These are phyloP conservation scores for Capsicum pubescens DNA, from an alignment of 257 asterid genomes.

Conservation along the genomic window DNA sequence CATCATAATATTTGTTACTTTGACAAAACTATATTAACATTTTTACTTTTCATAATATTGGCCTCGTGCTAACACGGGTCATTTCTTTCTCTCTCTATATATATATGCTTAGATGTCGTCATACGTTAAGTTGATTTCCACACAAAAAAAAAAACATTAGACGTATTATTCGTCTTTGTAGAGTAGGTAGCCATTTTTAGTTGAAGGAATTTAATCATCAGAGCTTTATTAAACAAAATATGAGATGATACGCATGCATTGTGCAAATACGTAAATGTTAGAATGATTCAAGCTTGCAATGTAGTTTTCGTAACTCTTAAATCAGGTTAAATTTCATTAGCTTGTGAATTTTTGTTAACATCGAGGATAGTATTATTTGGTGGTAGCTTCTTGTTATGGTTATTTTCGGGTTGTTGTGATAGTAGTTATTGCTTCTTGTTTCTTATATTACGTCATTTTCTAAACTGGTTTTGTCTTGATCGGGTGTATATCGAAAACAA, in stretches of 20 bases:
- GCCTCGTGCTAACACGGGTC: no score
- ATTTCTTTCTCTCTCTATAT: no score
- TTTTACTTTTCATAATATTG: no score
- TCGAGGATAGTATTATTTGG: no score
- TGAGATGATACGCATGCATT: background rate
- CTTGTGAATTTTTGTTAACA: background rate
- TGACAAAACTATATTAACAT: no score
- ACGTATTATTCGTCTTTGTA: background rate
- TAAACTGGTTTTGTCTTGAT: no score
- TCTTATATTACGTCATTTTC: no score
- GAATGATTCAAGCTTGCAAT: background rate
- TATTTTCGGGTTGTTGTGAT: no score
- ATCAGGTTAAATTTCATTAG: background rate
- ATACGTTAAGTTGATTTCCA: conserved; percentile 29
- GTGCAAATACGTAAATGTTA: background rate
- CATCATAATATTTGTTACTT: no score
- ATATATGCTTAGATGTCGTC: conserved; percentile 31
- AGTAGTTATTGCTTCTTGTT: no score
- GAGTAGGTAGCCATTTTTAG: background rate
- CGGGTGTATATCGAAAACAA: no score
- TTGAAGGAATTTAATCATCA: background rate
- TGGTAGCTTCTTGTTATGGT: no score
- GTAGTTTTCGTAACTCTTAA: background rate
- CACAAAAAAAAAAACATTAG: background rate
- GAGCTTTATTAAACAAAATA: background rate